Conservation (phyloP, 1,284 basidiomycete genomes). For the Fistulinella cinereoalba region DNA sequence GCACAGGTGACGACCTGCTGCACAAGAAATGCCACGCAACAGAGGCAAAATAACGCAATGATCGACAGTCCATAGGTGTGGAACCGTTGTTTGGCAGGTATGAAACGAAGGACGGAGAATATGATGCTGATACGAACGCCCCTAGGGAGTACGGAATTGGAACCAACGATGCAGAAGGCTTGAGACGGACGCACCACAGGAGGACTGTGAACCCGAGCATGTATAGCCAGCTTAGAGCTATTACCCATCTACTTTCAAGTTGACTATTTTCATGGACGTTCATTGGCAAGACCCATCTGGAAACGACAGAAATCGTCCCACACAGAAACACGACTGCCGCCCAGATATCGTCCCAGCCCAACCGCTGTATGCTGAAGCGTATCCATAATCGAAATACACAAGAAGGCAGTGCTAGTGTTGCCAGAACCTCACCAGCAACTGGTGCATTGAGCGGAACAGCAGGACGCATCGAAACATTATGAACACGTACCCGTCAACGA, state of each 20-base stretch:
- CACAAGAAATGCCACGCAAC: too few relatives aligned
- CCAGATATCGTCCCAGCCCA: conserved; percentile 8
- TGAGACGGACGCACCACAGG: too few relatives aligned
- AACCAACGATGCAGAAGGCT: too few relatives aligned
- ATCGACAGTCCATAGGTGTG: neutral
- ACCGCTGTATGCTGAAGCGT: neutral
- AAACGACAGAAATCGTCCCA: neutral
- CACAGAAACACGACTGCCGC: neutral
- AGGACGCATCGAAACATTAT: too few relatives aligned
- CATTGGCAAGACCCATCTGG: neutral
- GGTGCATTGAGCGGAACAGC: too few relatives aligned
- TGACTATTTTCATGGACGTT: too few relatives aligned
- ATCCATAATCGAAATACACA: neutral
- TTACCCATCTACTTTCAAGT: neutral
- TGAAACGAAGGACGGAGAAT: neutral
- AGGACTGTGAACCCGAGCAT: too few relatives aligned
- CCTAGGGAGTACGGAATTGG: neutral
- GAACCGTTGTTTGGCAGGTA: too few relatives aligned
- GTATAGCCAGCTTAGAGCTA: too few relatives aligned
- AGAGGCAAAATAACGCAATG: neutral
- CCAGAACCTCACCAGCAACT: neutral
- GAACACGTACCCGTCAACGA: too few relatives aligned
- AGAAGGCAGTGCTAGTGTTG: neutral
- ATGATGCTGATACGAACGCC: conserved; percentile 4
- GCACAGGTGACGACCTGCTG: too few relatives aligned